Evolutionary conservation across 495 filamentous ascomycete species (phyloP), one percentile per base, ranked within the genome.

Genomic region (Neurospora sp.): DNA sequence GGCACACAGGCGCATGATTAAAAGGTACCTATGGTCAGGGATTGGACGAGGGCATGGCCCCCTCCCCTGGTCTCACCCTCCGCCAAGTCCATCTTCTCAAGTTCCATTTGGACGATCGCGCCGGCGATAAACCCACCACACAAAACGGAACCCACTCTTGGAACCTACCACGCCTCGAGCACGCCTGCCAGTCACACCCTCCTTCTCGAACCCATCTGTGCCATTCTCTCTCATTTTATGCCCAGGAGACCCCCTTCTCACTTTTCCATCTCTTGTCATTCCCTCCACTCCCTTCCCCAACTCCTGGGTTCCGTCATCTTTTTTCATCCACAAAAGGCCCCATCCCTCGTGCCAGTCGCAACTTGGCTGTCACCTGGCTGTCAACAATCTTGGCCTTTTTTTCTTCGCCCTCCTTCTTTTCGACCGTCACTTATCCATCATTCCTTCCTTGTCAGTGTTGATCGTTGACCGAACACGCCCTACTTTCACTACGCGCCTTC

Each of bases 51-150:
- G 70, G 42, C 39, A 59, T 39, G 41, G 31, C 35, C 35, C 31
- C 42, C 70, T 31, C 41, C 41, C 70, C 70, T 35, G 69, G 39
- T 47, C 70, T 71, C 41, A 12, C 22, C 70, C 20, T 53, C 41
- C 20, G 35, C 53, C 53, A 35, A 65, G 27, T 61, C 53, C 53
- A 35, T 9, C 45, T 53, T 71, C 39, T 3, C 22, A 27, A 12
- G 41, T 31, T 16, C 22, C 69, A 18, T 31, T 70, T 31, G 69
- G 69, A 44, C 27, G 37, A 41, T 70, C 38, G 39, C 4, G 22
- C 41, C 38, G 69, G 69, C 41, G 39, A 70, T 70, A 44, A 71
- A 71, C 70, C 70, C 70, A 71, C 45, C 70, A 65, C 70, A 71
- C 42, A 39, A 35, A 71, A 31, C 27, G 27, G 27, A 31, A 65